These are phyloP conservation scores for Gamsiella multidivaricata DNA, from an alignment of 192 early-diverging fungal species.

Conservation along the genomic window DNA sequence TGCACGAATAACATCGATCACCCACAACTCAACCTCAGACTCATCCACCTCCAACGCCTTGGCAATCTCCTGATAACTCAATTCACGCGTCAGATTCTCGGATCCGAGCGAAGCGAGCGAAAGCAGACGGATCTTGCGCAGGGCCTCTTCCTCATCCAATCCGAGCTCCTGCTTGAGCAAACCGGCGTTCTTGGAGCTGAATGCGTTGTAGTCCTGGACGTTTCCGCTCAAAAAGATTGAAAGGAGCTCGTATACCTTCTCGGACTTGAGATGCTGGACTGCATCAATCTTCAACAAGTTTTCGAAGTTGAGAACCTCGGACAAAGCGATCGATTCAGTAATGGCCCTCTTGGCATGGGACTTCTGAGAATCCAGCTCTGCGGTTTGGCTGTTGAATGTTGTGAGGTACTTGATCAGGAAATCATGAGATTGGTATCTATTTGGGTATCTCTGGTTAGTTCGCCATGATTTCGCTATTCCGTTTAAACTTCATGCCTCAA, in stretches of 20 bases:
- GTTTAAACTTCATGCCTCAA: too few species aligned
- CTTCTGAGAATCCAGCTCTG: slow-evolving; percentile 55
- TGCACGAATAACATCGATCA: slow-evolving; percentile 92
- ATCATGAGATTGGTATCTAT: slow-evolving; percentile 55
- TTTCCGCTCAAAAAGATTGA: slow-evolving; percentile 61
- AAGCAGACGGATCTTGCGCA: slow-evolving; percentile 88
- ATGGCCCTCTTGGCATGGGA: slow-evolving; percentile 73
- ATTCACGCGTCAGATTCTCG: slow-evolving; percentile 69
- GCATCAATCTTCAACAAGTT: slow-evolving; percentile 74
- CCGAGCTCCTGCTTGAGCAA: slow-evolving; percentile 37
- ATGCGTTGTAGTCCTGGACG: slow-evolving; percentile 72
- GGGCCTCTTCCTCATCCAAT: slow-evolving; percentile 62
- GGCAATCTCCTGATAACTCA: slow-evolving; percentile 82
- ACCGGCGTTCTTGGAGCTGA: slow-evolving; percentile 63
- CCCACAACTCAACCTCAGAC: slow-evolving; percentile 93
- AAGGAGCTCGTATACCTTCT: slow-evolving; percentile 62
- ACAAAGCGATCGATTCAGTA: slow-evolving; percentile 69
- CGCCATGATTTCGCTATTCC: too few species aligned
- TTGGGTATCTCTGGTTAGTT: too few species aligned
- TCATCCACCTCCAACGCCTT: slow-evolving; percentile 78
- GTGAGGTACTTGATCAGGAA: slow-evolving; percentile 77
- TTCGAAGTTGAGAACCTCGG: slow-evolving; percentile 82
- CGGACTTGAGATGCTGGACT: slow-evolving; percentile 67
- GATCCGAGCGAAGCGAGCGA: slow-evolving; percentile 83
- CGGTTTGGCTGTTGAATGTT: slow-evolving; percentile 62